Base-by-base conservation (phyloP, 805 yeast genomes). In the Wickerhamiella galacta region DNA sequence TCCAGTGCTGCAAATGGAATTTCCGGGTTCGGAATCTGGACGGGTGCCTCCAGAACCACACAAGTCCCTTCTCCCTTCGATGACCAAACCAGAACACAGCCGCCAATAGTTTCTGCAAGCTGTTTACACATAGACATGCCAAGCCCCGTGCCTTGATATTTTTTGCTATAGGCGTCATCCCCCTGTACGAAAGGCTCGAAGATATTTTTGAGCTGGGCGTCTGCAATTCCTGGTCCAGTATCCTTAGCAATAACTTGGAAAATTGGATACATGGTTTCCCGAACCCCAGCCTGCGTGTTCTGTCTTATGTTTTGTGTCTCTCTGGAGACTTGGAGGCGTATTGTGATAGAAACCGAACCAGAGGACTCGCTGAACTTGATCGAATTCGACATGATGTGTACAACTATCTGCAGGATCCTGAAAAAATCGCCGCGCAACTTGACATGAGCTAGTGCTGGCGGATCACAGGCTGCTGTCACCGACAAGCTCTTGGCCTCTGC, bases 151-250 rank as follows among this genome's bases (percentile, higher is more conserved):
- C 98, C 98, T 36, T 94, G 94, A 49, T 79, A 76, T 31, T 85
- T 79, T 51, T 94, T 66, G 2, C 93, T 76, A 25, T 85, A 63
- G 0, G 95, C 82, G 52, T 82, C 94, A 48, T 87, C 96, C 31
- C 96, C 96, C 56, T 87, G 98, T 15, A 82, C 81, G 58, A 87
- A 87, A 2, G 95, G 95, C 49, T 87, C 95, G 54, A 87, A 87
- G 1, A 87, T 87, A 38, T 77, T 72, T 27, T 75, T 75, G 47
- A 82, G 93, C 33, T 81, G 57, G 1, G 72, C 68, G 16, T 75
- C 71, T 25, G 78, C 83, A 30, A 87, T 85, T 37, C 98, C 98
- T 1, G 93, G 80, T 5, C 98, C 96, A 0, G 90, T 78, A 50
- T 87, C 98, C 20, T 64, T 64, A 8, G 90, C 93, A 37, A 72